A percentile compares a stretch with the other conserved stretches of the same genome.
Conservation (phyloP, 2,329 filamentous ascomycete species). For the Beauveria sp. region DNA sequence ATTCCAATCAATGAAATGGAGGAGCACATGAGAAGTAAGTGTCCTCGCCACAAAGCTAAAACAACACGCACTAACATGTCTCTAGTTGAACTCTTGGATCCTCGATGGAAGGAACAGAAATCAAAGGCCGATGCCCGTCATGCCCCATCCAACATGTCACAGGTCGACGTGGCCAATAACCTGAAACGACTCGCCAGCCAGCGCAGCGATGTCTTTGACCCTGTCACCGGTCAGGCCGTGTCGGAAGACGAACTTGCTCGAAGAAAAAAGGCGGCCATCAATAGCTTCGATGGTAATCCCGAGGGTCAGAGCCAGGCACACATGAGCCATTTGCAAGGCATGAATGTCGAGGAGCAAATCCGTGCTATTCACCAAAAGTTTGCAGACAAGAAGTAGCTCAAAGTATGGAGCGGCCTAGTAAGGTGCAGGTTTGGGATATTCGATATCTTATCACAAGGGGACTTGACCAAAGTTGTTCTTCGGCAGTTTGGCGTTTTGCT, state of each 20-base stretch:
- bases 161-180: slow-evolving; percentile 83
- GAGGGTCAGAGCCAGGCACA: slow-evolving; percentile 49
- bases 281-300: slow-evolving; percentile 57
- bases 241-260: slow-evolving; percentile 67
- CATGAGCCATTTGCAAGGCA: slow-evolving; percentile 52
- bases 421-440: neutral
- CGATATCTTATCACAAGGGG: neutral
- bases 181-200: slow-evolving; percentile 90
- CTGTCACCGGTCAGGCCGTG: slow-evolving; percentile 57
- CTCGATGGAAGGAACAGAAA: slow-evolving; percentile 91
- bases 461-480: neutral
- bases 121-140: slow-evolving; percentile 80
- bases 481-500: slow-evolving; percentile 3
- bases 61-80: slow-evolving; percentile 25
- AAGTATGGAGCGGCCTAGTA: neutral
- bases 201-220: slow-evolving; percentile 79
- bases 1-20: slow-evolving; percentile 83
- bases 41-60: neutral
- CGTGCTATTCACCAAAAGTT: slow-evolving; percentile 53
- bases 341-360: slow-evolving; percentile 84
- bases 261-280: slow-evolving; percentile 64
- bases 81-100: slow-evolving; percentile 82
- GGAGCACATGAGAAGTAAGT: slow-evolving; percentile 79
- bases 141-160: slow-evolving; percentile 78
- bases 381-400: slow-evolving; percentile 28